A percentile compares a stretch with the other conserved stretches of the same genome.
phyloP scores from a whole-genome alignment of 1,284 basidiomycete genomes.

The Mycena sp. region DNA sequence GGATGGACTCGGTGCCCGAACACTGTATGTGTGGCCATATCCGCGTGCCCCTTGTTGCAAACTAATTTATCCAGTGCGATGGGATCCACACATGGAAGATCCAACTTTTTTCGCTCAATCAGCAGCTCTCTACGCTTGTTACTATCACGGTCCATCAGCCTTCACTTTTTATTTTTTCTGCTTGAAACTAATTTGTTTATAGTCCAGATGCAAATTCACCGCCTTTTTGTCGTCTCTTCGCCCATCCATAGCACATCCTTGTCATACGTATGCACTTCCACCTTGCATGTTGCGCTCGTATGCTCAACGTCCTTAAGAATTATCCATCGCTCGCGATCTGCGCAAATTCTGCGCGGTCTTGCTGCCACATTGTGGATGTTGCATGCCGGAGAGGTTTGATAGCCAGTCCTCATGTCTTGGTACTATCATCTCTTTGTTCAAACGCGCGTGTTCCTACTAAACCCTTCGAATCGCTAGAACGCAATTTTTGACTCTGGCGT shows the following conservation, averaged over 20 bases:
- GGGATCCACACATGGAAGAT: slow-evolving; percentile 58
- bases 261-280: slow-evolving; percentile 1
- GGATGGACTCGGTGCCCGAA: slow-evolving; percentile 63
- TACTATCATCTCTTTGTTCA: too few species aligned
- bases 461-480: too few species aligned
- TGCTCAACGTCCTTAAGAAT: background rate
- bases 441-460: too few species aligned
- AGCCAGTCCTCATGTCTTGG: too few species aligned
- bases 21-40: slow-evolving; percentile 49
- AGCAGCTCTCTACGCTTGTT: slow-evolving; percentile 57
- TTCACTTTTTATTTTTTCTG: background rate
- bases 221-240: slow-evolving; percentile 64
- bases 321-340: slow-evolving; percentile 76
- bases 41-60: background rate
- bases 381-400: too few species aligned
- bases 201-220: slow-evolving; percentile 65
- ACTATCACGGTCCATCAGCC: slow-evolving; percentile 49
- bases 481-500: background rate
- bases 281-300: background rate
- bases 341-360: slow-evolving; percentile 72
- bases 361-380: slow-evolving; percentile 28
- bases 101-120: slow-evolving; percentile 62
- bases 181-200: background rate
- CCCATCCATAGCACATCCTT: slow-evolving; percentile 33
- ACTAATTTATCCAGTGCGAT: slow-evolving; percentile 48